These are phyloP conservation scores for Halenospora varia DNA, from an alignment of 495 filamentous ascomycete species.

Conservation along the genomic window DNA sequence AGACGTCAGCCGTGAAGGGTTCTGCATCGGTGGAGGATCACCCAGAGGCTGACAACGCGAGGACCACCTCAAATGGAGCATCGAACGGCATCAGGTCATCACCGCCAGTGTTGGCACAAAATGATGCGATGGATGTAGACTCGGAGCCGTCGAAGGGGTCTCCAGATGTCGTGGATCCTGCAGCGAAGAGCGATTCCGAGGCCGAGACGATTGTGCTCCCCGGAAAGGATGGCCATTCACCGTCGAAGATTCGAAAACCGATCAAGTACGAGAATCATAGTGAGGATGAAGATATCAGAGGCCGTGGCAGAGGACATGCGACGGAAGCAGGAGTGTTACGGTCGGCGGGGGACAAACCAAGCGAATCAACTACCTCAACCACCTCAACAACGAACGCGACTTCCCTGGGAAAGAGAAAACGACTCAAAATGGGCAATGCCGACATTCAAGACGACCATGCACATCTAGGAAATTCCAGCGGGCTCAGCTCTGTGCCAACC, in stretches of 20 bases:
- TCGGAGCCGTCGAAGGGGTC: conserved; percentile 10
- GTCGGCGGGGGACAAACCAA: conserved; percentile 26
- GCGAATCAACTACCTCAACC: neutral
- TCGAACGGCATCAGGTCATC: conserved; percentile 23
- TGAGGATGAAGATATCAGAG: conserved; percentile 38
- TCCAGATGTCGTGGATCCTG: conserved; percentile 30
- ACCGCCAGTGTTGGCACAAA: conserved; percentile 10
- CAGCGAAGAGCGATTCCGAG: conserved; percentile 63
- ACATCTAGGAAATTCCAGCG: conserved; percentile 37
- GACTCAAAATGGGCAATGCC: conserved; percentile 26
- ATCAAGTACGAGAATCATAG: conserved; percentile 68
- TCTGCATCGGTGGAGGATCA: conserved; percentile 4
- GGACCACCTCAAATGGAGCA: conserved; percentile 5
- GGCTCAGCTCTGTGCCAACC: conserved; percentile 49
- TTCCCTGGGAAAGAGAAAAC: conserved; percentile 45
- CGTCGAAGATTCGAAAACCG: conserved; percentile 62
- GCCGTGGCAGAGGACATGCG: neutral
- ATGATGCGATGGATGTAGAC: conserved; percentile 19
- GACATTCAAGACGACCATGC: conserved; percentile 24
- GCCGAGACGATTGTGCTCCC: conserved; percentile 77
- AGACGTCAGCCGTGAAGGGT: conserved; percentile 6
- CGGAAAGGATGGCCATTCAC: conserved; percentile 65
- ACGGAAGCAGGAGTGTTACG: too few species aligned
- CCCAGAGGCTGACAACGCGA: conserved; percentile 10
- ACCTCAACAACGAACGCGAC: conserved; percentile 4